A percentile compares a stretch with the other conserved stretches of the same genome.
Evolutionary conservation across 805 yeast genomes (phyloP).

Genomic region (Zygosaccharomyces bisporus): DNA sequence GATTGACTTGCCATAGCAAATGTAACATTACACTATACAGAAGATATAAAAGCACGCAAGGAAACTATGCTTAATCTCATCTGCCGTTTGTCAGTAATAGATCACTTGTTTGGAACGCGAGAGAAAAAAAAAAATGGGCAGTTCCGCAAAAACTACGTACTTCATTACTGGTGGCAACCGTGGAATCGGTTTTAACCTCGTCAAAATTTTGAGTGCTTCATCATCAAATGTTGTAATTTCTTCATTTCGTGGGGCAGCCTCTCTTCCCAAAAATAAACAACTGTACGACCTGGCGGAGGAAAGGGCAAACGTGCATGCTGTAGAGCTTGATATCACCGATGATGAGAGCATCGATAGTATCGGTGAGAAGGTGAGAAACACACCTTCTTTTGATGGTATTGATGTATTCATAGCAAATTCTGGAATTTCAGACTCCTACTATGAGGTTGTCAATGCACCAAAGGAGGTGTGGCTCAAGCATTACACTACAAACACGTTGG

Average conservation of each 20-base stretch:
- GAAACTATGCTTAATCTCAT: too few species aligned
- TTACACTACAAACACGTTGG: constrained; percentile 15
- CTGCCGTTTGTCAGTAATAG: too few species aligned
- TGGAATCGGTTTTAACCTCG: constrained; percentile 38
- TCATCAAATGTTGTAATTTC: constrained; percentile 27
- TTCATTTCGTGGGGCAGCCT: constrained; percentile 6
- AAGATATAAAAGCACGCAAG: too few species aligned
- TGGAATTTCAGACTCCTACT: constrained; percentile 29
- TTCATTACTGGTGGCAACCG: constrained; percentile 39
- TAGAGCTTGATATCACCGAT: constrained; percentile 23
- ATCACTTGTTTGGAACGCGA: too few species aligned
- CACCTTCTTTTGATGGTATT: constrained; percentile 23
- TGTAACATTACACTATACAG: too few species aligned
- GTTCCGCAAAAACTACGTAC: too few species aligned
- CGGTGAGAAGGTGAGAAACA: constrained; percentile 13
- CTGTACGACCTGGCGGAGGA: constrained; percentile 16
- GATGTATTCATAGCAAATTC: constrained; percentile 35
- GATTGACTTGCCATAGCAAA: too few species aligned
- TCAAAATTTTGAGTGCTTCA: constrained; percentile 24
- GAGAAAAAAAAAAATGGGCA: too few species aligned
- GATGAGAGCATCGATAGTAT: constrained; percentile 21
- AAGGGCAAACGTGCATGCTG: constrained; percentile 20
- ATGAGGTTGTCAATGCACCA: constrained; percentile 18
- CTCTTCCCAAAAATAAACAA: constrained; percentile 18
- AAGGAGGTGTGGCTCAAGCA: constrained; percentile 12